A percentile compares a stretch with the other conserved stretches of the same genome.
phyloP scores from a whole-genome alignment of 768 basidiomycete species.

The Floccularia luteovirens region DNA sequence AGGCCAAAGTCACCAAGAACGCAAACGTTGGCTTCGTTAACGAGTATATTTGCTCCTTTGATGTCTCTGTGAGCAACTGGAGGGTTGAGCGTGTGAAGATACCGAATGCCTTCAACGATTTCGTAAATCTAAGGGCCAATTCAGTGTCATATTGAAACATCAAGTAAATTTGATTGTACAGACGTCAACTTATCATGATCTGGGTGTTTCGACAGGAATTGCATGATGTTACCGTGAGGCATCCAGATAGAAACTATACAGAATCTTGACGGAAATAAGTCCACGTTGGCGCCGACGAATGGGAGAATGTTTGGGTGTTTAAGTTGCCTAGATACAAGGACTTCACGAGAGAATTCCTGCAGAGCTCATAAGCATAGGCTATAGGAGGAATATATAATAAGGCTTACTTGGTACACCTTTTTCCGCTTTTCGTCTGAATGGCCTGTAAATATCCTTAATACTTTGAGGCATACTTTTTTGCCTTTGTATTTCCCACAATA shows the following conservation, averaged over 20 bases:
- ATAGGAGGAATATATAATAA: background rate
- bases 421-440: conserved; percentile 6
- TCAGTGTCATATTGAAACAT: background rate
- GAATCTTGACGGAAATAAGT: conserved; percentile 8
- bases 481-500: background rate
- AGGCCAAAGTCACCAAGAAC: conserved; percentile 14
- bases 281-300: conserved; percentile 13
- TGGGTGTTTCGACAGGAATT: conserved; percentile 14
- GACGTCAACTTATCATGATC: conserved; percentile 15
- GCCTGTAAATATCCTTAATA: conserved; percentile 8
- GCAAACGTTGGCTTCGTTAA: conserved; percentile 10
- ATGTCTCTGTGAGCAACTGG: conserved; percentile 33
- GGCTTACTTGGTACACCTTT: conserved; percentile 10
- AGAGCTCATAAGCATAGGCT: background rate
- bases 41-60: conserved; percentile 23
- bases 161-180: conserved; percentile 7
- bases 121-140: conserved; percentile 14
- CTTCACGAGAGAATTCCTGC: conserved; percentile 14
- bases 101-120: conserved; percentile 25
- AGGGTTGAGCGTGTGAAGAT: conserved; percentile 28
- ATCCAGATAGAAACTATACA: conserved; percentile 17
- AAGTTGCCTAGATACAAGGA: conserved; percentile 15
- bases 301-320: conserved; percentile 19
- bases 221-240: conserved; percentile 12
- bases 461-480: background rate